Percentiles rank a stretch among this genome's conserved stretches.
These are phyloP conservation scores for Debaryomyces psychrophilus DNA, from an alignment of 1,139 yeast species.

Conservation along the genomic window DNA sequence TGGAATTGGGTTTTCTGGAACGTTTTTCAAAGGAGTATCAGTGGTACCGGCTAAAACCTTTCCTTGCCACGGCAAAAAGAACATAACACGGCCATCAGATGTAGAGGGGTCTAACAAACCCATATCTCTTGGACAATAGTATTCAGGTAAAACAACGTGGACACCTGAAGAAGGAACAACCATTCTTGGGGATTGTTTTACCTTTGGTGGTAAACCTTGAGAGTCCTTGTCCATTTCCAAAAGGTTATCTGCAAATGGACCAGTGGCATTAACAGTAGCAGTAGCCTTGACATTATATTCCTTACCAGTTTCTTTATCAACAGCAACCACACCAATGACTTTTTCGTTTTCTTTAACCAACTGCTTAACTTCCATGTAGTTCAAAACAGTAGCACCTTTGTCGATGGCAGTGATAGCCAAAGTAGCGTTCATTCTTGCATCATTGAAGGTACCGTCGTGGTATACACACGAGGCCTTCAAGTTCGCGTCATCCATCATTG, in stretches of 20 bases:
- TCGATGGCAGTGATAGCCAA: conserved; percentile 85
- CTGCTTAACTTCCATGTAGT: conserved; percentile 81
- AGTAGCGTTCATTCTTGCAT: conserved; percentile 86
- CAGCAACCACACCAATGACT: conserved; percentile 75
- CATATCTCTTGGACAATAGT: conserved; percentile 84
- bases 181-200: conserved; percentile 60
- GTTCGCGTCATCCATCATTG: conserved; percentile 79
- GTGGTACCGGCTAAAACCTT: conserved; percentile 96
- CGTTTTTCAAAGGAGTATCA: conserved; percentile 75
- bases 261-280: conserved; percentile 88
- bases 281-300: conserved; percentile 64
- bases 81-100: conserved; percentile 94
- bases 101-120: conserved; percentile 93
- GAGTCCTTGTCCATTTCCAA: conserved; percentile 85
- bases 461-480: conserved; percentile 91
- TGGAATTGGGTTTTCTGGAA: conserved; percentile 85
- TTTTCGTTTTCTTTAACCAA: conserved; percentile 67
- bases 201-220: conserved; percentile 62
- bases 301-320: conserved; percentile 73
- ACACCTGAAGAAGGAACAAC: conserved; percentile 96
- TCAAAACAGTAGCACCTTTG: conserved; percentile 86
- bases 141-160: conserved; percentile 89
- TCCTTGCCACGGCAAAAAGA: conserved; percentile 98
- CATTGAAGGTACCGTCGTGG: conserved; percentile 95
- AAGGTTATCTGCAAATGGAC: conserved; percentile 85